Evolutionary conservation across 1,284 basidiomycete species (phyloP).

Genomic region (Heliocybe sulcata): DNA sequence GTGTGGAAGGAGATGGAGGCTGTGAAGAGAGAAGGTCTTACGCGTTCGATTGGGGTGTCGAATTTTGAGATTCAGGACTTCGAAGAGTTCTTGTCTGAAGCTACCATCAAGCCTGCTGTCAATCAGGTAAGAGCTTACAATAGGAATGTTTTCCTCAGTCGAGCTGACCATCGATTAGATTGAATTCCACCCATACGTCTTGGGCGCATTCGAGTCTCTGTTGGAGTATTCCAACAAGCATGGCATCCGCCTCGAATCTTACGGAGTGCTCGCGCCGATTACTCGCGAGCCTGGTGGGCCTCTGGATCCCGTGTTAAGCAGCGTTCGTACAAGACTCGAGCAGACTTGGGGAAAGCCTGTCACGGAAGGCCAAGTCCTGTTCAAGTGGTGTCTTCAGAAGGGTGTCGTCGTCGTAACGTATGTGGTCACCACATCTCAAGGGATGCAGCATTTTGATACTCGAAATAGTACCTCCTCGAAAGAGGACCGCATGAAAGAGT

Average conservation of each 20-base stretch:
- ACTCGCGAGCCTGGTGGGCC: slow-evolving; percentile 13
- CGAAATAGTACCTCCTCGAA: slow-evolving; percentile 1
- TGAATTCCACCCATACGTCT: slow-evolving; percentile 16
- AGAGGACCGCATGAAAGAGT: slow-evolving; percentile 8
- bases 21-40: slow-evolving; percentile 28
- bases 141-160: not conserved
- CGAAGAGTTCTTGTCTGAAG: slow-evolving; percentile 48
- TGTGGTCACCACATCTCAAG: slow-evolving; percentile 16
- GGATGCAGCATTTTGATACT: not conserved
- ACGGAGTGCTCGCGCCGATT: slow-evolving; percentile 14
- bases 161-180: slow-evolving; percentile 8
- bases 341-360: slow-evolving; percentile 19
- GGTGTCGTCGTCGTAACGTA: slow-evolving; percentile 49
- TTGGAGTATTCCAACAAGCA: slow-evolving; percentile 12
- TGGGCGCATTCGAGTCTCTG: slow-evolving; percentile 12
- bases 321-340: slow-evolving; percentile 20
- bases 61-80: slow-evolving; percentile 66
- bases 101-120: slow-evolving; percentile 51
- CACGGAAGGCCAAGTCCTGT: slow-evolving; percentile 25
- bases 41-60: slow-evolving; percentile 61
- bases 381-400: slow-evolving; percentile 26
- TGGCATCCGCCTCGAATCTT: slow-evolving; percentile 13
- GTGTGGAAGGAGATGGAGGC: slow-evolving; percentile 32
- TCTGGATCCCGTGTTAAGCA: slow-evolving; percentile 21
- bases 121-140: slow-evolving; percentile 41